Conservation (phyloP, 1,284 basidiomycete genomes). For the Apiotrichum brassicae region DNA sequence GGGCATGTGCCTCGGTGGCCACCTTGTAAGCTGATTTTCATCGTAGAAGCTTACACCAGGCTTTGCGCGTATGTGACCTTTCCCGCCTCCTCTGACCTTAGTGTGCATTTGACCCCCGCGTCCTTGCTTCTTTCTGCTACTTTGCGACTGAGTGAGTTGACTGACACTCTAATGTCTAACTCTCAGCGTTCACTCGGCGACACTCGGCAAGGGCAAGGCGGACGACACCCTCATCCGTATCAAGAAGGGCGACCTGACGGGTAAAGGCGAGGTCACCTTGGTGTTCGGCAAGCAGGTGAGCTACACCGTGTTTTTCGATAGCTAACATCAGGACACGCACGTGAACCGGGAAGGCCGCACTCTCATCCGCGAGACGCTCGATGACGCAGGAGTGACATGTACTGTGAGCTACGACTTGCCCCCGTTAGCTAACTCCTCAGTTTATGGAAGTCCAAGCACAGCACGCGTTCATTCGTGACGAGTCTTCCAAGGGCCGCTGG, state of each 20-base stretch:
- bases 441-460: slow-evolving; percentile 89
- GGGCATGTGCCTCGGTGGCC: slow-evolving; percentile 49
- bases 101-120: slow-evolving; percentile 77
- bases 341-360: slow-evolving; percentile 77
- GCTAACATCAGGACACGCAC: slow-evolving; percentile 61
- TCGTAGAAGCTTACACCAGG: slow-evolving; percentile 33
- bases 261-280: slow-evolving; percentile 79
- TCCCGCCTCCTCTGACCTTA: slow-evolving; percentile 32
- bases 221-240: slow-evolving; percentile 71
- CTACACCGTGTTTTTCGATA: not conserved
- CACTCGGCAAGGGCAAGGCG: slow-evolving; percentile 70
- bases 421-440: slow-evolving; percentile 46
- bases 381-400: slow-evolving; percentile 64
- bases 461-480: slow-evolving; percentile 88
- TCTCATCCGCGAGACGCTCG: slow-evolving; percentile 69
- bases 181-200: slow-evolving; percentile 62
- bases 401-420: slow-evolving; percentile 52
- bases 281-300: slow-evolving; percentile 85
- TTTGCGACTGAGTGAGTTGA: slow-evolving; percentile 69
- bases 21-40: slow-evolving; percentile 48
- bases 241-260: slow-evolving; percentile 63
- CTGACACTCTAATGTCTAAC: not conserved
- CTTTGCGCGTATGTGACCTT: slow-evolving; percentile 52
- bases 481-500: slow-evolving; percentile 84
- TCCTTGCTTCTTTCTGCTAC: slow-evolving; percentile 81